A percentile compares a stretch with the other conserved stretches of the same genome.
These are phyloP conservation scores for Naematelia aurantialba DNA, from an alignment of 768 basidiomycete species.

Conservation along the genomic window DNA sequence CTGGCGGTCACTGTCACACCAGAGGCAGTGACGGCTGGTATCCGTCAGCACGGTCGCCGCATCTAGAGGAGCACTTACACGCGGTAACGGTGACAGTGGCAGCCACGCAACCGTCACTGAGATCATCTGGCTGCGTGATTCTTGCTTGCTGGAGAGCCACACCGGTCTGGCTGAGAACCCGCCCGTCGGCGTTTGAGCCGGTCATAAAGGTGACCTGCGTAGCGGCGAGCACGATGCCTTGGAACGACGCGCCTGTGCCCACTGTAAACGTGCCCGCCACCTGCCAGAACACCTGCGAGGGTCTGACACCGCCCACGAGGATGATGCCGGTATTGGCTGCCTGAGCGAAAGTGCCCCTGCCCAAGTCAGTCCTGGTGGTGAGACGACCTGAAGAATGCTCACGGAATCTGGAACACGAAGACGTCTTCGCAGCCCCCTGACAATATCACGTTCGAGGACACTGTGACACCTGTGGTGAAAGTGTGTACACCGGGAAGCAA, in stretches of 20 bases:
- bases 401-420: slow-evolving; percentile 26
- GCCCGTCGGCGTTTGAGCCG: slow-evolving; percentile 15
- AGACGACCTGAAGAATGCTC: slow-evolving; percentile 4
- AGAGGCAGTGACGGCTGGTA: neutral
- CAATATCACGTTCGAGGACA: slow-evolving; percentile 11
- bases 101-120: neutral
- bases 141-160: slow-evolving; percentile 12
- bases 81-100: slow-evolving; percentile 13
- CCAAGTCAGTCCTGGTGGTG: neutral
- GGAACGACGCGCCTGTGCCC: slow-evolving; percentile 19
- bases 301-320: slow-evolving; percentile 18
- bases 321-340: slow-evolving; percentile 13
- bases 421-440: slow-evolving; percentile 13
- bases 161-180: slow-evolving; percentile 9
- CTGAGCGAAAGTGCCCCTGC: slow-evolving; percentile 20
- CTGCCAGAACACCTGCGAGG: slow-evolving; percentile 18
- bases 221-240: slow-evolving; percentile 18
- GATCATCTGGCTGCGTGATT: slow-evolving; percentile 10
- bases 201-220: slow-evolving; percentile 14
- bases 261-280: slow-evolving; percentile 18
- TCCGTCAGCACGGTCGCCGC: neutral
- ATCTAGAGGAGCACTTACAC: slow-evolving; percentile 7
- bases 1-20: neutral
- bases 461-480: slow-evolving; percentile 15
- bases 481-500: slow-evolving; percentile 22